phyloP scores from a whole-genome alignment of 345 rosid species.

The Clausena lansium region DNA sequence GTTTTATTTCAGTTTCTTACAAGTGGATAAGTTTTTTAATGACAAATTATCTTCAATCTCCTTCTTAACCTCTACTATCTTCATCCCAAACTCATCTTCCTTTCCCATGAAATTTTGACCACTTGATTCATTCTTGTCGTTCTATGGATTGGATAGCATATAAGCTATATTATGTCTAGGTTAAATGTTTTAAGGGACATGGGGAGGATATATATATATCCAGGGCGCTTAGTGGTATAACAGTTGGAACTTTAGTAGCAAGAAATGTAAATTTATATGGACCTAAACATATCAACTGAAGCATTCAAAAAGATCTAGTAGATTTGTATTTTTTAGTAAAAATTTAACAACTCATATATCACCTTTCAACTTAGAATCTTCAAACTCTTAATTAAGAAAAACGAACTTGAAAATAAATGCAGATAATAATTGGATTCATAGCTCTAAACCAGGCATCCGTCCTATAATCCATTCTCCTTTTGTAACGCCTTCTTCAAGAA shows the following conservation, averaged over 20 bases:
- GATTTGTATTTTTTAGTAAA: background rate
- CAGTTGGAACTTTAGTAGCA: too few species aligned
- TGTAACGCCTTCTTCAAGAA: constrained; percentile 17
- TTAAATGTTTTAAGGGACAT: background rate
- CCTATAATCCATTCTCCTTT: constrained; percentile 18
- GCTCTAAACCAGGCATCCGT: constrained; percentile 20
- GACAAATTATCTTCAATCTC: too few species aligned
- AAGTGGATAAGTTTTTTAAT: too few species aligned
- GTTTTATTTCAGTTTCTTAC: too few species aligned
- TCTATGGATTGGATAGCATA: too few species aligned
- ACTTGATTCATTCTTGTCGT: too few species aligned
- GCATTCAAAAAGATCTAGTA: background rate
- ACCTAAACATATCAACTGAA: too few species aligned
- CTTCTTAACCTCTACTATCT: too few species aligned
- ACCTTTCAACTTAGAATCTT: background rate
- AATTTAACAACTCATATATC: background rate
- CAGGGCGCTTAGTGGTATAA: background rate
- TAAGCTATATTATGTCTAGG: background rate
- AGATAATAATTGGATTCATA: constrained; percentile 8
- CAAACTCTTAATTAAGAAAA: background rate
- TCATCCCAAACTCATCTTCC: too few species aligned
- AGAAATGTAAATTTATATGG: background rate
- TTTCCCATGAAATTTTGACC: too few species aligned
- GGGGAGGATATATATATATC: background rate
- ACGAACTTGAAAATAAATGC: background rate